Percentiles rank a stretch among this genome's conserved stretches.
Evolutionary conservation across 257 asterid species (phyloP).

Genomic region (Solanum boliviense): DNA sequence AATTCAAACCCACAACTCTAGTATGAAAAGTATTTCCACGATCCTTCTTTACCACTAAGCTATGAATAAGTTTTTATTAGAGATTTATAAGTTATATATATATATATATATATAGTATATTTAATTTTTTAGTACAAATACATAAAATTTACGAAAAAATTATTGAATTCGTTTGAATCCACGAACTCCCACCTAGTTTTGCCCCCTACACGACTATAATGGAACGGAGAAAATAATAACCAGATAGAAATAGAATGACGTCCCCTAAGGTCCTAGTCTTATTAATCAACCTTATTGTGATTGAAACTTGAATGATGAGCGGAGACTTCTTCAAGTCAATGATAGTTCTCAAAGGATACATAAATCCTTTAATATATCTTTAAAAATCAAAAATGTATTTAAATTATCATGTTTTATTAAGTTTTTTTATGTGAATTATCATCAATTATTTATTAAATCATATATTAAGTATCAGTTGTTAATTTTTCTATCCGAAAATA

Average conservation of each 20-base stretch:
- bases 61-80: not conserved
- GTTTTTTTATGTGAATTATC: rapidly evolving
- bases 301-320: not conserved
- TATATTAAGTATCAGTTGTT: not conserved
- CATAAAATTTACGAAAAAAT: rapidly evolving
- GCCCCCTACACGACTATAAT: no score
- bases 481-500: not conserved
- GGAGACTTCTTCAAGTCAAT: not conserved
- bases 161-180: no score
- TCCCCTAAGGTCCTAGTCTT: no score
- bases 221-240: no score
- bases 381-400: not conserved
- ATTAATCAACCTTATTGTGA: not conserved
- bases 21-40: not conserved
- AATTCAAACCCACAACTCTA: not conserved
- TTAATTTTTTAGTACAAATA: no score
- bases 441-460: not conserved
- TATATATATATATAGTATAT: no score
- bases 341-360: not conserved
- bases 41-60: not conserved
- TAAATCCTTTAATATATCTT: not conserved
- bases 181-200: rapidly evolving
- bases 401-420: not conserved
- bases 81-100: not conserved
- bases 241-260: no score